These are phyloP conservation scores for Chalciporus pseudorubinellus DNA, from an alignment of 768 basidiomycete species.

Conservation along the genomic window DNA sequence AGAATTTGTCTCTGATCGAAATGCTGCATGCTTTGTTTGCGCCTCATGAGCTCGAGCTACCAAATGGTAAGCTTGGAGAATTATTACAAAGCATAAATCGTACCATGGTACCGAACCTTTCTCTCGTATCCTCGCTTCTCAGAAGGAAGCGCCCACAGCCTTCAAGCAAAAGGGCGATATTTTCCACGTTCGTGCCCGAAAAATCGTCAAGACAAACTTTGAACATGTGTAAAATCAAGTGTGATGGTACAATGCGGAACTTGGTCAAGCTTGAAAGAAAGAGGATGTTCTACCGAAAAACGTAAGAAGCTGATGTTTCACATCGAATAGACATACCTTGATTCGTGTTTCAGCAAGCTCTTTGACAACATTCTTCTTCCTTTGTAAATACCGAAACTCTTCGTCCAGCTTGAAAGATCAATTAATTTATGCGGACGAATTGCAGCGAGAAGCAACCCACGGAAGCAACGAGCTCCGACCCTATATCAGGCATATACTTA, in stretches of 20 bases:
- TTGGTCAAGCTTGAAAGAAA: constrained; percentile 95
- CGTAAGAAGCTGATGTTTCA: not conserved
- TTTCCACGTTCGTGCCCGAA: constrained; percentile 89
- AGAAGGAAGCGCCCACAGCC: constrained; percentile 92
- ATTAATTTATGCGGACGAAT: constrained; percentile 4
- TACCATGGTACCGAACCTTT: constrained; percentile 88
- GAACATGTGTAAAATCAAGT: constrained; percentile 92
- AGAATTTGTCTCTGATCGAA: constrained; percentile 88
- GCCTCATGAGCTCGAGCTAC: constrained; percentile 89
- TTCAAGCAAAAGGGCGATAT: constrained; percentile 86
- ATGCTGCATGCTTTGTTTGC: constrained; percentile 92
- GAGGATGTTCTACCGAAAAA: constrained; percentile 66
- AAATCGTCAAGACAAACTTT: constrained; percentile 98
- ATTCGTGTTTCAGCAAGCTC: constrained; percentile 83
- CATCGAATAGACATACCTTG: constrained; percentile 52
- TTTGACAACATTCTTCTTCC: constrained; percentile 89
- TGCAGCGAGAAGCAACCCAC: constrained; percentile 45
- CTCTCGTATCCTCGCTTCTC: constrained; percentile 81
- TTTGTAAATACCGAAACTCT: constrained; percentile 92
- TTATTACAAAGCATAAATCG: constrained; percentile 9
- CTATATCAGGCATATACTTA: constrained; percentile 92
- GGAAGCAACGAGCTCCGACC: constrained; percentile 72
- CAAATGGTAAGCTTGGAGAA: constrained; percentile 8
- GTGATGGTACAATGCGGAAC: constrained; percentile 85
- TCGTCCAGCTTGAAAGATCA: constrained; percentile 73